Evolutionary conservation across 345 rosid genomes (phyloP).

Genomic region (Psidium guajava): DNA sequence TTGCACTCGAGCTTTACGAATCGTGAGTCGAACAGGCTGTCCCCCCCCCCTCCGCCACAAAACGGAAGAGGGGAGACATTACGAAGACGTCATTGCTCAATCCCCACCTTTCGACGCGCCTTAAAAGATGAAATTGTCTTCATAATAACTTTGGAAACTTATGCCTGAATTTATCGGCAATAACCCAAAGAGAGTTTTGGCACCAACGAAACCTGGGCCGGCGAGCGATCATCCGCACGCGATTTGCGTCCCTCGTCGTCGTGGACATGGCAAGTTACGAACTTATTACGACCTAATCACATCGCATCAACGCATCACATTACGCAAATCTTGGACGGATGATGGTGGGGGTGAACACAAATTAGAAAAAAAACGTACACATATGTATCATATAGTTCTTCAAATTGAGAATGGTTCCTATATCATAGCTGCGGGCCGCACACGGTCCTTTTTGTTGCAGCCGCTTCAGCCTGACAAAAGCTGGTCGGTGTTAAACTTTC

Average conservation of each 20-base stretch:
- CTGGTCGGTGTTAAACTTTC: not conserved
- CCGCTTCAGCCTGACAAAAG: constrained; percentile 46
- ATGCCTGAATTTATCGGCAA: not conserved
- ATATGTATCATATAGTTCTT: not conserved
- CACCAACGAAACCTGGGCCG: not conserved
- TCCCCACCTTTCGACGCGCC: too few species aligned
- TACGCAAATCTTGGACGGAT: not conserved
- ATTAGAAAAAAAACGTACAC: not conserved
- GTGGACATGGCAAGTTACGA: not conserved
- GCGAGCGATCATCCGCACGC: not conserved
- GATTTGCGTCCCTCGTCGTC: not conserved
- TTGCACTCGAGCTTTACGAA: too few species aligned
- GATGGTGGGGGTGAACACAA: not conserved
- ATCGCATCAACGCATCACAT: not conserved
- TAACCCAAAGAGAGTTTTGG: not conserved
- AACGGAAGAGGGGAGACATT: too few species aligned
- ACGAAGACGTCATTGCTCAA: too few species aligned
- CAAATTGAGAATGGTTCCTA: not conserved
- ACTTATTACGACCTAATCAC: not conserved
- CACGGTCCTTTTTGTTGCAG: constrained; percentile 14
- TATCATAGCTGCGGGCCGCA: constrained; percentile 68
- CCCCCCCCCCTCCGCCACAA: too few species aligned
- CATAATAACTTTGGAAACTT: not conserved
- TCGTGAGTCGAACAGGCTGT: too few species aligned
- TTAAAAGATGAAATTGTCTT: too few species aligned